phyloP scores from a whole-genome alignment of 2,329 filamentous ascomycete genomes.

The Botrytis fragariae region DNA sequence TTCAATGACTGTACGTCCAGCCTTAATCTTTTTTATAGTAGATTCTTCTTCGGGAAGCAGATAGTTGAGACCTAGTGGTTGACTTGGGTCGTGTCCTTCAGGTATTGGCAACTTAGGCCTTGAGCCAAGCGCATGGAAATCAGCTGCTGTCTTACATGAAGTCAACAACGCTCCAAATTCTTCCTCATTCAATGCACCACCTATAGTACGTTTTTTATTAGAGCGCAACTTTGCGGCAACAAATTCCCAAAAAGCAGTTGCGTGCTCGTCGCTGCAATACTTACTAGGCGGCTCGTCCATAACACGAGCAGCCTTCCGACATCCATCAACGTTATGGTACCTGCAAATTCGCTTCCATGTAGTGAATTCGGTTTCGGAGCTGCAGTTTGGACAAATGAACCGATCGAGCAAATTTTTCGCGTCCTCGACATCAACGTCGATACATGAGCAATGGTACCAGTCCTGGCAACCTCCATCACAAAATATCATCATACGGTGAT shows the following conservation, averaged over 20 bases:
- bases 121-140: constrained; percentile 33
- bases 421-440: constrained; percentile 34
- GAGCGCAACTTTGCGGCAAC: constrained; percentile 26
- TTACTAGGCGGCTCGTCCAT: constrained; percentile 35
- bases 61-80: constrained; percentile 33
- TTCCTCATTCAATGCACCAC: constrained; percentile 31
- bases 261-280: constrained; percentile 37
- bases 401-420: constrained; percentile 36
- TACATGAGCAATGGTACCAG: constrained; percentile 39
- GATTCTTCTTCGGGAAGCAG: constrained; percentile 32
- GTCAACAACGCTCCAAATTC: constrained; percentile 31
- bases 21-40: constrained; percentile 28
- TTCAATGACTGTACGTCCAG: constrained; percentile 25
- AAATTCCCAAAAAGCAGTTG: constrained; percentile 28
- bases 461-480: constrained; percentile 39
- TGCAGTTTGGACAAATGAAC: constrained; percentile 37
- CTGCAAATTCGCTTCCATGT: constrained; percentile 39
- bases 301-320: constrained; percentile 35
- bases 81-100: constrained; percentile 33
- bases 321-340: constrained; percentile 30
- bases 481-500: constrained; percentile 39
- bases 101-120: constrained; percentile 34
- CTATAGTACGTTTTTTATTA: constrained; percentile 32
- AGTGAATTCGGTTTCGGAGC: constrained; percentile 29
- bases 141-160: constrained; percentile 23